Percentiles rank a stretch among this genome's conserved stretches.
These are phyloP conservation scores for Colletotrichum agaves DNA, from an alignment of 2,329 filamentous ascomycete species.

Conservation along the genomic window DNA sequence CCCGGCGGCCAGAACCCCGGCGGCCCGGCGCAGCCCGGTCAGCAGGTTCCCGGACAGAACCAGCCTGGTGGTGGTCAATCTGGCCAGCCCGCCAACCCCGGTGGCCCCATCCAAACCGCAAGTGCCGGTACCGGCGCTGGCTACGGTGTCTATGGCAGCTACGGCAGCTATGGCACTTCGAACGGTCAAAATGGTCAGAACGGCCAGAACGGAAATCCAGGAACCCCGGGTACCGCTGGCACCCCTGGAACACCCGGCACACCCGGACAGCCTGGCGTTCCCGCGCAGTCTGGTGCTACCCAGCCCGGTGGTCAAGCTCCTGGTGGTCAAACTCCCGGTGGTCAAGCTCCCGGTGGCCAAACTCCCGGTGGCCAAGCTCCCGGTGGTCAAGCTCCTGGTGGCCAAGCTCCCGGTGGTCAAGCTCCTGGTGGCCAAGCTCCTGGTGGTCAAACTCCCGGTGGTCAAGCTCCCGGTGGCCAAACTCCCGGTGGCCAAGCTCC, in stretches of 20 bases:
- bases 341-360: too few species aligned
- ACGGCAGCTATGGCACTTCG: conserved; percentile 4
- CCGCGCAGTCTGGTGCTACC: not conserved
- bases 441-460: not conserved
- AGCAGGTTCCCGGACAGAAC: not conserved
- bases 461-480: not conserved
- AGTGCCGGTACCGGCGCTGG: not conserved
- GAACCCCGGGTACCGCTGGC: not conserved
- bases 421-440: not conserved
- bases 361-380: too few species aligned
- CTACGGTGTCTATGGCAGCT: conserved; percentile 17
- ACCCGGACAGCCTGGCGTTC: not conserved
- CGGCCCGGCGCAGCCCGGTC: not conserved
- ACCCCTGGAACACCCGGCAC: not conserved
- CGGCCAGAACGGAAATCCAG: not conserved
- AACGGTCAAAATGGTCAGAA: not conserved
- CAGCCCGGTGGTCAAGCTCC: not conserved
- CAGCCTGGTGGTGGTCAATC: not conserved
- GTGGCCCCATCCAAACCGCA: not conserved
- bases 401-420: too few species aligned
- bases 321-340: not conserved
- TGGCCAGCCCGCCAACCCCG: not conserved
- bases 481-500: too few species aligned
- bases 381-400: too few species aligned
- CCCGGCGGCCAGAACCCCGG: not conserved